Base-by-base conservation (phyloP, 2,329 filamentous ascomycete species). In the Botrytis fragariae region DNA sequence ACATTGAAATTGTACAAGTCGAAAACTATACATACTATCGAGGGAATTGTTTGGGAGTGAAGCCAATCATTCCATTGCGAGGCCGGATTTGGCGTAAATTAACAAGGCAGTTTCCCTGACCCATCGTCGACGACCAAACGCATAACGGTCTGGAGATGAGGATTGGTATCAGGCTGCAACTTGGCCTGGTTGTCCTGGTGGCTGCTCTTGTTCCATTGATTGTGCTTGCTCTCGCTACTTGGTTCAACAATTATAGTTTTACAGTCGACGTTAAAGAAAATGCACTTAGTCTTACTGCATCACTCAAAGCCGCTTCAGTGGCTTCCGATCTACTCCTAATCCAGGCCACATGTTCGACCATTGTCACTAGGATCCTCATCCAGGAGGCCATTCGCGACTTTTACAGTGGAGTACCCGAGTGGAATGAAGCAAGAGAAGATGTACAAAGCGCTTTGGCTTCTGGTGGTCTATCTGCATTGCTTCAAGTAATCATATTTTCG, bases 131-230 rank as follows among this genome's bases (percentile, higher is more conserved):
- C 48, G 51, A 61, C n/a, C 45, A 54, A 57, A 42, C 39, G 35
- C 8, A 60, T 29, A 67, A 48, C 37, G 39, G 39, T 51, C 35
- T 61, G 71, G 73, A 73, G 79, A 95, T 97, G 93, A 90, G 94
- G 82, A 89, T 97, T 81, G 91, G 92, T 73, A 97, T 97, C 79
- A 89, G 94, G 77, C 91, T 95, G 84, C 95, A 98, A 87, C 87
- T 98, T 78, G 93, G 90, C 77, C 86, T 91, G 82, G 87, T 97
- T 76, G 93, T 97, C 79, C 85, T 96, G 76, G 80, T 93, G 74
- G 89, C 92, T 74, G 90, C 93, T 67, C 87, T 97, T 73, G 84
- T 92, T 73, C 91, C 91, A 71, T 87, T 97, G 75, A 89, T 91
- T 72, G 90, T 97, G 75, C 87, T 97, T 75, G 90, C 93, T 25